phyloP scores from a whole-genome alignment of 176 grass and related monocot genomes.

The Hordeum vulgare region MorexV3_pseudomolecules_assembly NC_058521.1:1673248-1673747 shows the following conservation, averaged over 20 bases:
- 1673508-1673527: neutral
- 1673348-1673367: neutral
- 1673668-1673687: constrained; percentile 3
- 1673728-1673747: neutral
- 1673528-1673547: neutral
- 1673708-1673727: neutral
- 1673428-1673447: neutral
- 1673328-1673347: neutral
- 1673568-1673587: neutral
- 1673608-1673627: neutral
- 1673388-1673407: constrained; percentile 15
- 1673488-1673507: neutral
- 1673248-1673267: constrained; percentile 60
- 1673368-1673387: neutral
- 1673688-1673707: neutral
- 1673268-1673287: neutral
- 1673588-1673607: neutral
- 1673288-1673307: neutral
- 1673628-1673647: neutral
- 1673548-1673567: constrained; percentile 19
- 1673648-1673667: constrained; percentile 26
- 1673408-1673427: neutral
- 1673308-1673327: neutral
- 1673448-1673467: constrained; percentile 43
- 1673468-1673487: constrained; percentile 36